Base-by-base conservation (phyloP, 805 yeast genomes). In the Ogataea chonburiensis region DNA sequence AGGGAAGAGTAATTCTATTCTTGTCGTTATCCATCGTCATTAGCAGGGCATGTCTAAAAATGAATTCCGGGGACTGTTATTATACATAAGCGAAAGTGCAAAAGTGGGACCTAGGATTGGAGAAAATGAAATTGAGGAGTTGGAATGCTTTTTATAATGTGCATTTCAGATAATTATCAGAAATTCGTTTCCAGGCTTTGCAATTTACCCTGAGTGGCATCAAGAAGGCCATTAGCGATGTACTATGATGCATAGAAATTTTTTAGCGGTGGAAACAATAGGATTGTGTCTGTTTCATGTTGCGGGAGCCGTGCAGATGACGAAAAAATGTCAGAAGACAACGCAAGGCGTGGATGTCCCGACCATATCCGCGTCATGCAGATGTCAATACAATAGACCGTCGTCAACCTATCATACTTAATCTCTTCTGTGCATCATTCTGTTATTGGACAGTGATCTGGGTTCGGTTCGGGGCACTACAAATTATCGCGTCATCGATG, bases 11-110 rank as follows among this genome's bases (percentile, higher is more conserved):
- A 17, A 46, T 26, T 24, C 39, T 42, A 20, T 39, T 24, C 6
- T 24, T 31, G 7, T 41, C 33, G 24, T 41, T 38, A 15, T 46
- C 42, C 50, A 46, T 46, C 19, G 43, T 33, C 20, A 13, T 37
- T 31, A n/a, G n/a, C n/a, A n/a, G n/a, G n/a, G n/a, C n/a, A n/a
- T n/a, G n/a, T n/a, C n/a, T n/a, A n/a, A n/a, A n/a, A n/a, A n/a
- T n/a, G n/a, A n/a, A n/a, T n/a, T n/a, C n/a, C n/a, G n/a, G n/a
- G n/a, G n/a, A n/a, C n/a, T n/a, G n/a, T n/a, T n/a, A n/a, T n/a
- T 9, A 20, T 19, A 17, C 34, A 31, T 17, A 15, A 25, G 15
- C 20, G 24, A 24, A 17, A 7, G 22, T 5, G 18, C n/a, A 20
- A 23, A 18, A 22, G 10, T 14, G 20, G 18, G 17, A 17, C n/a